phyloP scores from a whole-genome alignment of 345 rosid genomes.

The Pugionium cornutum region DNA sequence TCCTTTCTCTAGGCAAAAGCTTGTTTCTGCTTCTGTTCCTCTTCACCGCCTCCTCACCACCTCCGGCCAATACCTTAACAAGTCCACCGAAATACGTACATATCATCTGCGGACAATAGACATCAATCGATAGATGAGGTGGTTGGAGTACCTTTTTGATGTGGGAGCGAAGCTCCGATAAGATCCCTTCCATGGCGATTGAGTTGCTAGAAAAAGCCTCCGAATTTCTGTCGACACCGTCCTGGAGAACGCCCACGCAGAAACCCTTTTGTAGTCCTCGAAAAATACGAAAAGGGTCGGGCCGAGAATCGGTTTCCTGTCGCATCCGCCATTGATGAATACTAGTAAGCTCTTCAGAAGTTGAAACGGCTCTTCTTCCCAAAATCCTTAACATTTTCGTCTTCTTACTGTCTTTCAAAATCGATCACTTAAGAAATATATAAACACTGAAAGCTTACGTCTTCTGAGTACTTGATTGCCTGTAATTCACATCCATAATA shows the following conservation, averaged over 20 bases:
- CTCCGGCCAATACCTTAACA: slow-evolving; percentile 76
- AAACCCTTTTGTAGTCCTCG: slow-evolving; percentile 42
- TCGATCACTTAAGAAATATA: neutral
- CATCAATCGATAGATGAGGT: neutral
- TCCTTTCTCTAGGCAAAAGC: slow-evolving; percentile 89
- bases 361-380: slow-evolving; percentile 47
- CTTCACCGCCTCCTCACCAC: slow-evolving; percentile 86
- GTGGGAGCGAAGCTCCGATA: slow-evolving; percentile 72
- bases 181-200: slow-evolving; percentile 62
- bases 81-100: slow-evolving; percentile 12
- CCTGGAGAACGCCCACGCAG: slow-evolving; percentile 63
- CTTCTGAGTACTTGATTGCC: slow-evolving; percentile 32
- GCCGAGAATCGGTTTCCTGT: slow-evolving; percentile 23
- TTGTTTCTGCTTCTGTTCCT: slow-evolving; percentile 84
- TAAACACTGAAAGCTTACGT: slow-evolving; percentile 16
- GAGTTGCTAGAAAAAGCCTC: slow-evolving; percentile 60
- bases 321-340: slow-evolving; percentile 35
- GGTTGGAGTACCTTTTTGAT: slow-evolving; percentile 54
- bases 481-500: slow-evolving; percentile 44
- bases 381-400: slow-evolving; percentile 53
- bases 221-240: slow-evolving; percentile 63
- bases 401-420: slow-evolving; percentile 18
- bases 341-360: slow-evolving; percentile 38
- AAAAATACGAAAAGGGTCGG: slow-evolving; percentile 34
- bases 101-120: neutral